Evolutionary conservation across 768 basidiomycete species (phyloP).

Genomic region (Boletus subparvulus): DNA sequence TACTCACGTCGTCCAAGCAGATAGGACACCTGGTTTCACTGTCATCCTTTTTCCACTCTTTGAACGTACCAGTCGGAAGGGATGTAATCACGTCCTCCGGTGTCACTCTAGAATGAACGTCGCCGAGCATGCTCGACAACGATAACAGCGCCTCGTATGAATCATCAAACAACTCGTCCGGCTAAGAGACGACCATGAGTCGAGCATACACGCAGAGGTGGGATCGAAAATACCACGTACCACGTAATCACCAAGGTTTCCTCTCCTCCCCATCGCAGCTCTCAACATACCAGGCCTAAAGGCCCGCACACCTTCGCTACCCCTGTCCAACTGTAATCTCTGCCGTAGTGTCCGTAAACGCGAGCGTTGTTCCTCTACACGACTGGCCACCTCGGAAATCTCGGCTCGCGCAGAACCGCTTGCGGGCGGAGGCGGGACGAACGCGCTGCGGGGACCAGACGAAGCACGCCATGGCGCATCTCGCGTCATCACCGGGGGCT

Average conservation of each 20-base stretch:
- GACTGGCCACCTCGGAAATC: slow-evolving; percentile 4
- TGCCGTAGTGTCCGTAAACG: slow-evolving; percentile 29
- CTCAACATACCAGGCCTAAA: slow-evolving; percentile 28
- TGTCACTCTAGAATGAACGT: slow-evolving; percentile 64
- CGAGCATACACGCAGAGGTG: background rate
- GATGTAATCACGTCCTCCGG: slow-evolving; percentile 58
- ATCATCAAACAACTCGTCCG: slow-evolving; percentile 72
- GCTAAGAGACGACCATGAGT: slow-evolving; percentile 38
- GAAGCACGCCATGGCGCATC: slow-evolving; percentile 26
- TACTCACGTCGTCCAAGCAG: slow-evolving; percentile 77
- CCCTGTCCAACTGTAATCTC: slow-evolving; percentile 30
- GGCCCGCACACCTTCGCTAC: slow-evolving; percentile 15
- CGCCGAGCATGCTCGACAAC: slow-evolving; percentile 60
- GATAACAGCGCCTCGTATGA: slow-evolving; percentile 72
- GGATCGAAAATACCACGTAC: slow-evolving; percentile 37
- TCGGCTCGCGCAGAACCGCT: slow-evolving; percentile 2
- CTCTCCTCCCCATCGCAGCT: slow-evolving; percentile 21
- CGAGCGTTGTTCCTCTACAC: slow-evolving; percentile 21
- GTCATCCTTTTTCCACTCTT: slow-evolving; percentile 65
- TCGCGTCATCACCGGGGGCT: slow-evolving; percentile 2
- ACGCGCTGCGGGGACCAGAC: slow-evolving; percentile 14
- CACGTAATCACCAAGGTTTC: slow-evolving; percentile 47
- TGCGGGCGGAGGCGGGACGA: background rate
- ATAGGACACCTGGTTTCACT: slow-evolving; percentile 80
- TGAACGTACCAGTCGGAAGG: slow-evolving; percentile 60